Evolutionary conservation across 192 early-diverging fungal genomes (phyloP).

Genomic region (Coemansia sp.): DNA sequence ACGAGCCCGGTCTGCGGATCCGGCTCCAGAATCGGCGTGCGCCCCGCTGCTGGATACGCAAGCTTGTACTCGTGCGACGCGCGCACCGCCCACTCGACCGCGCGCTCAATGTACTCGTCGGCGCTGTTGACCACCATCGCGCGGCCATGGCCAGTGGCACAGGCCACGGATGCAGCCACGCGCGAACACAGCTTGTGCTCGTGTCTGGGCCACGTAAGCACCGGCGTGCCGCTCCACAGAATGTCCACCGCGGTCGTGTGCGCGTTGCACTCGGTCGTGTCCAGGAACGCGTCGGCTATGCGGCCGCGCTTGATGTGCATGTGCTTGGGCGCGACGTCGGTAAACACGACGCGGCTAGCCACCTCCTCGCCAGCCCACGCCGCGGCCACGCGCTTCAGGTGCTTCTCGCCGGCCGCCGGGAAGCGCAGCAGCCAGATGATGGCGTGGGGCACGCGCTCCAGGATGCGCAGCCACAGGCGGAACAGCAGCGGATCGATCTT

Average conservation of each 20-base stretch:
- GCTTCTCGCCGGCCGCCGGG: constrained; percentile 81
- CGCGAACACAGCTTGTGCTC: constrained; percentile 89
- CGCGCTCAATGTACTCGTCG: constrained; percentile 67
- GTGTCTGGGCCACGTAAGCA: constrained; percentile 86
- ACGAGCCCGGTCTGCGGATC: constrained; percentile 32
- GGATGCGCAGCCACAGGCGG: constrained; percentile 80
- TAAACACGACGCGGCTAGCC: constrained; percentile 81
- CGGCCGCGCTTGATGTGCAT: constrained; percentile 91
- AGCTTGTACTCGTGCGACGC: constrained; percentile 37
- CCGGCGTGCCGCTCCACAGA: constrained; percentile 90
- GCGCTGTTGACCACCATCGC: constrained; percentile 69
- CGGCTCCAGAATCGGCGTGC: constrained; percentile 25
- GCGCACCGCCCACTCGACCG: constrained; percentile 62
- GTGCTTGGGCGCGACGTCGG: constrained; percentile 81
- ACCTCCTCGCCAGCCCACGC: constrained; percentile 77
- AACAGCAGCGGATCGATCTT: constrained; percentile 93
- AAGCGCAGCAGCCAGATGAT: constrained; percentile 92
- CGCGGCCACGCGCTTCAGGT: constrained; percentile 69
- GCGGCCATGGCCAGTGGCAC: constrained; percentile 73
- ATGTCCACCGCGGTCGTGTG: constrained; percentile 96
- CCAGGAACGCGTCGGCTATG: constrained; percentile 88
- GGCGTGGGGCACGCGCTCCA: constrained; percentile 77
- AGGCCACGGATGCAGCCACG: constrained; percentile 84
- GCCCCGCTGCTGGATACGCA: constrained; percentile 10
- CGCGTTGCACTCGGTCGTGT: constrained; percentile 96